phyloP scores from a whole-genome alignment of 768 basidiomycete genomes.

The Holtermannia corniformis region DNA sequence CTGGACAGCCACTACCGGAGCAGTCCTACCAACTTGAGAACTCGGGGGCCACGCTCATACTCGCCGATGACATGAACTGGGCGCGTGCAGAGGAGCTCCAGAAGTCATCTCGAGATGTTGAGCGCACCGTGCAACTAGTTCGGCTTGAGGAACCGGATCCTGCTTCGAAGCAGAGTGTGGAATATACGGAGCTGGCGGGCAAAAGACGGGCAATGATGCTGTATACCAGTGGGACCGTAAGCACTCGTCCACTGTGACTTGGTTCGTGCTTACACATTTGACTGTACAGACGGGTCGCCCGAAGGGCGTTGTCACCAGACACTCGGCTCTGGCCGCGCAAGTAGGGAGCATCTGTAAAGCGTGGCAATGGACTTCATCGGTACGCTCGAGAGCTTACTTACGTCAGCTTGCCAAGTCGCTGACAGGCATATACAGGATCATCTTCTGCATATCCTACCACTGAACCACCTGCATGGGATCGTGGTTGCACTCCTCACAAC shows the following conservation, averaged over 20 bases:
- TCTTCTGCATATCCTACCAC: conserved; percentile 19
- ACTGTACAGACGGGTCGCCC: conserved; percentile 16
- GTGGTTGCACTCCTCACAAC: conserved; percentile 31
- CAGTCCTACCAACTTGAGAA: conserved; percentile 30
- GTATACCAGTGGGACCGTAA: conserved; percentile 27
- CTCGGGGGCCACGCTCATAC: conserved; percentile 14
- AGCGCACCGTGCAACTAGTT: too few relatives aligned
- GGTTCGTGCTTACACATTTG: neutral
- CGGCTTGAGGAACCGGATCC: too few relatives aligned
- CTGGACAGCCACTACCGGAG: conserved; percentile 28
- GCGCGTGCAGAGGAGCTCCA: conserved; percentile 13
- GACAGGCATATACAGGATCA: conserved; percentile 5
- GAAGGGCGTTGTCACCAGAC: conserved; percentile 21
- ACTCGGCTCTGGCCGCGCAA: conserved; percentile 15
- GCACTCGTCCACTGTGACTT: neutral
- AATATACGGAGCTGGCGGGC: neutral
- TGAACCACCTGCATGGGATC: conserved; percentile 36
- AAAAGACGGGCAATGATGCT: conserved; percentile 24
- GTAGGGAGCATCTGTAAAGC: conserved; percentile 10
- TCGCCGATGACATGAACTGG: conserved; percentile 19
- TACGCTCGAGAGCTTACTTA: neutral
- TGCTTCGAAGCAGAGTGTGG: neutral
- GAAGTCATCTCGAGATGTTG: conserved; percentile 1
- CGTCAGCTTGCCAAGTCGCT: neutral
- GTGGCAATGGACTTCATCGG: conserved; percentile 14